A percentile compares a stretch with the other conserved stretches of the same genome.
Evolutionary conservation across 2,329 filamentous ascomycete genomes (phyloP).

Genomic region (Aspergillus sp.): DNA sequence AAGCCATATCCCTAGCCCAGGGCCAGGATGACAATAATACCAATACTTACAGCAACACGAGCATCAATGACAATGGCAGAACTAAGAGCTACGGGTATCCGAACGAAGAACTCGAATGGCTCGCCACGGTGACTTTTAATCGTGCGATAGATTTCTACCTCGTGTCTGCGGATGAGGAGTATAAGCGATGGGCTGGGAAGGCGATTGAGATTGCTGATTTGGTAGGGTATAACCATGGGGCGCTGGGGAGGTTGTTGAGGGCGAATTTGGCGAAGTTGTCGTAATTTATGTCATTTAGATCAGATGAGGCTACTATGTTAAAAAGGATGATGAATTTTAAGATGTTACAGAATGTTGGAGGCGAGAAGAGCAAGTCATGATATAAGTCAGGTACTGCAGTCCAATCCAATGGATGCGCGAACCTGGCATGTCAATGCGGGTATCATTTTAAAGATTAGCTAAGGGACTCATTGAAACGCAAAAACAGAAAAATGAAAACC

Average conservation of each 20-base stretch:
- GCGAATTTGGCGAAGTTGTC: constrained; percentile 22
- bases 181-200: constrained; percentile 30
- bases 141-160: constrained; percentile 48
- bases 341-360: no score
- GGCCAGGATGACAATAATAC: background rate
- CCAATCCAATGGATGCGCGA: background rate
- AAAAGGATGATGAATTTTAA: background rate
- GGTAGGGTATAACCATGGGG: constrained; percentile 14
- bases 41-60: background rate
- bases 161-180: constrained; percentile 23
- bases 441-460: constrained; percentile 3
- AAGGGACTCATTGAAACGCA: background rate
- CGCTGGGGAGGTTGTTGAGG: constrained; percentile 19
- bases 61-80: background rate
- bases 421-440: constrained; percentile 1
- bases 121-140: constrained; percentile 51
- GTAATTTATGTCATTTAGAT: background rate
- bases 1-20: constrained; percentile 21
- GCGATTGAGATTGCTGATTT: constrained; percentile 29
- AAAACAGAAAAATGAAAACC: background rate
- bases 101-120: constrained; percentile 50
- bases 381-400: background rate
- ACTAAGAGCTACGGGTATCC: constrained; percentile 35
- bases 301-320: background rate
- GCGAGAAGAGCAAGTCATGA: background rate